Base-by-base conservation (phyloP, 106 monocot genomes). In the Dendrobium chrysotoxum region DNA sequence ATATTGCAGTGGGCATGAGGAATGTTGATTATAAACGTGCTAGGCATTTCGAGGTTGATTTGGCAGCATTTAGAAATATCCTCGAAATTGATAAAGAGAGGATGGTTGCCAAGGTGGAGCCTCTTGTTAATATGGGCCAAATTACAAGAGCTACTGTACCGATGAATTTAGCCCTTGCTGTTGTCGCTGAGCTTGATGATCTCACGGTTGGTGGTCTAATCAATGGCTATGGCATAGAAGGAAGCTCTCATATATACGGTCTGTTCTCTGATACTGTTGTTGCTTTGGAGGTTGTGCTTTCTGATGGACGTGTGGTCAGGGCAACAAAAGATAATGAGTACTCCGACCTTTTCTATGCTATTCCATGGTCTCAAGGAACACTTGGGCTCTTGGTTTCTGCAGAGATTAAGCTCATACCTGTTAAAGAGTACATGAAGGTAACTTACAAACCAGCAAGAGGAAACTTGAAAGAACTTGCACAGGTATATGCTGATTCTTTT, bases 51-150 rank as follows among this genome's bases (percentile, higher is more conserved):
- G 86, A 86, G 53, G 86, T 86, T 21, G 82, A 86, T 39, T 82
- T 86, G 40, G 79, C 79, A 0, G 73, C 74, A 28, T 86, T 86
- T 20, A 44, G 82, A 53, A 66, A 86, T 67, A 82, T 86, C 31
- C 79, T 86, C 35, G 86, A 86, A 21, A 54, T 86, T 21, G 78
- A 86, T 45, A 86, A 75, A 30, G 86, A 82, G 38, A 75, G 79
- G 31, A 86, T 86, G 86, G 61, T 86, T 25, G 86, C 82, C 12
- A 82, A 78, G 61, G 82, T 82, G 30, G 86, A 86, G 47, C 85
- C 85, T 45, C 81, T 85, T n/a, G 85, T 85, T 47, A 85, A 85
- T 21, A 85, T 85, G 85, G 85, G 86, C 10, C 86, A 86, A 35
- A 82, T 86, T 6, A 82, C 78, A 5, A 58, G 86, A 39, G 79